Evolutionary conservation across 345 rosid genomes (phyloP), one percentile per base, ranked within the genome.

Genomic region (Linum lewisii): DNA sequence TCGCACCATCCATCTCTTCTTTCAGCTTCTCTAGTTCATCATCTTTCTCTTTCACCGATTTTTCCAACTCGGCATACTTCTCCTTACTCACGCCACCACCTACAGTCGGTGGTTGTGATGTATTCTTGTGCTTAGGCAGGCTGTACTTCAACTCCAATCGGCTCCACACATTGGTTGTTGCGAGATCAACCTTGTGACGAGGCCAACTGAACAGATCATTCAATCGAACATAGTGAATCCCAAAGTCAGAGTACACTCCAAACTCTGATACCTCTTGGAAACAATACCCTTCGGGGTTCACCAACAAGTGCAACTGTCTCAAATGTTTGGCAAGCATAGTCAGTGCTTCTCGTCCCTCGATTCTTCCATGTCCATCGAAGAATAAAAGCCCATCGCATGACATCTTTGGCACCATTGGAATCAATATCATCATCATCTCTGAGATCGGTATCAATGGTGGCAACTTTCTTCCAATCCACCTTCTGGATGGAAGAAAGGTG

Each of bases 141-240:
- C 2, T 0, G 47, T 42, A 42, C 1, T 5, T 42, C 47, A 42
- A 42, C 47, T 42, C 18, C 14, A 11, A 42, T 11, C 47, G 47
- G 16, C 3, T 11, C 47, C 47, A 42, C 47, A 42, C 47, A 4
- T 11, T 42, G 47, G 18, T 42, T 16, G 47, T 42, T 11, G 14
- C 47, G 14, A 42, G 47, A 10, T 42, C 2, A 11, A 42, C 47
- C 1, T 13, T 81, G 73, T 69, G 73, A 88, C 22, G 44, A 71
- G 18, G 44, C 64, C 29, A 77, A 75, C 8, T 76, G 69, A 16
- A 72, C 73, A 19, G 90, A 81, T 29, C 34, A 8, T 29, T 29
- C 34, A 29, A 8, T 3, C 34, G 4, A 29, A 29, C 7, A 29
- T 29, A 29, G 47, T 42, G 47, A 42, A 16, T 16, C 47, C 47